Percentiles rank a stretch among this genome's conserved stretches.
These are phyloP conservation scores for Elsinoe fawcettii DNA, from an alignment of 2,329 filamentous ascomycete genomes.

Conservation along the genomic window DNA sequence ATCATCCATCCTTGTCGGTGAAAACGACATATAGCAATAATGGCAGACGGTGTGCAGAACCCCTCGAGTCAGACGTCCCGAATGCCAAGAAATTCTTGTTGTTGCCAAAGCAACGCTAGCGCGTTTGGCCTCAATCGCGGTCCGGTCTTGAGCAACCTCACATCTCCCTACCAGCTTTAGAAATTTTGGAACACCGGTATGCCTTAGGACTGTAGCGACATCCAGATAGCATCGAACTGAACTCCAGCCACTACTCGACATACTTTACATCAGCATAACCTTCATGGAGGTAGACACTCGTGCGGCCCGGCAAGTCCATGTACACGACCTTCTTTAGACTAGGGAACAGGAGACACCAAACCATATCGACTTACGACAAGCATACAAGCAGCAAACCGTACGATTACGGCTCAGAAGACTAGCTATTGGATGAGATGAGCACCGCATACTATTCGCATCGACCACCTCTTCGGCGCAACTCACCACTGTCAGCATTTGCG, in stretches of 20 bases:
- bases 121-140: slow-evolving; percentile 11
- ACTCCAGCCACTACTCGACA: slow-evolving; percentile 13
- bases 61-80: slow-evolving; percentile 15
- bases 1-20: too few species aligned
- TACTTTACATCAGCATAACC: slow-evolving; percentile 11
- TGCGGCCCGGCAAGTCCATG: slow-evolving; percentile 14
- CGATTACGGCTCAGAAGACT: slow-evolving; percentile 12
- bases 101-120: slow-evolving; percentile 16
- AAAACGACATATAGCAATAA: too few species aligned
- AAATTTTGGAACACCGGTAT: slow-evolving; percentile 11
- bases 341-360: slow-evolving; percentile 3
- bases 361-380: slow-evolving; percentile 12
- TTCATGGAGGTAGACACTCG: slow-evolving; percentile 12
- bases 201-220: slow-evolving; percentile 13
- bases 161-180: slow-evolving; percentile 2
- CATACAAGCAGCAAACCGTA: not conserved
- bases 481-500: slow-evolving; percentile 39
- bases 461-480: slow-evolving; percentile 35
- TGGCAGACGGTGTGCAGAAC: not conserved
- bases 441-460: slow-evolving; percentile 20
- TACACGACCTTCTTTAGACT: slow-evolving; percentile 16
- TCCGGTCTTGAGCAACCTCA: slow-evolving; percentile 1
- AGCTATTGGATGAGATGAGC: slow-evolving; percentile 13
- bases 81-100: slow-evolving; percentile 14
- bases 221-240: slow-evolving; percentile 10